A percentile compares a stretch with the other conserved stretches of the same genome.
These are phyloP conservation scores for Geum urbanum DNA, from an alignment of 306 rosid genomes.

Conservation along the genomic window DNA sequence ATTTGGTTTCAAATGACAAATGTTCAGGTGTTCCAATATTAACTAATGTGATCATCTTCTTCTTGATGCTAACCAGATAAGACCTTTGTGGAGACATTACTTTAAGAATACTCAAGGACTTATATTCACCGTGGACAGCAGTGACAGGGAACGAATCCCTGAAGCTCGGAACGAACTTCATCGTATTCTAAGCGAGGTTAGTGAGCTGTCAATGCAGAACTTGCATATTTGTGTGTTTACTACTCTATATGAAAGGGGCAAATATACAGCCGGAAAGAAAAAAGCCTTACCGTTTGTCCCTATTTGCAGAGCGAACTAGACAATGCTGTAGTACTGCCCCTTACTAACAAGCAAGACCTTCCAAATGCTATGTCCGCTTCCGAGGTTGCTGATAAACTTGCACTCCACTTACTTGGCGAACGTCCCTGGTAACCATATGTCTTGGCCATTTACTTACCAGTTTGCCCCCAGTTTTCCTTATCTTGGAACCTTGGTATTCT, in stretches of 20 bases:
- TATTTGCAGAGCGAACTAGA: slow-evolving; percentile 25
- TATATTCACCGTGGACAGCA: slow-evolving; percentile 49
- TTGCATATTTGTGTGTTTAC: background rate
- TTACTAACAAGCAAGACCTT: slow-evolving; percentile 51
- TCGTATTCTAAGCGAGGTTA: slow-evolving; percentile 36
- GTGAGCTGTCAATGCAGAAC: background rate
- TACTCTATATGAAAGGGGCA: background rate
- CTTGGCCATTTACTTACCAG: too few species aligned
- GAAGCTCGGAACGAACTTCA: slow-evolving; percentile 49
- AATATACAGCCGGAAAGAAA: background rate
- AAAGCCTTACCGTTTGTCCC: background rate
- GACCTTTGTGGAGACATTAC: slow-evolving; percentile 53
- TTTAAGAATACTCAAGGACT: slow-evolving; percentile 44
- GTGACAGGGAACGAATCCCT: slow-evolving; percentile 34
- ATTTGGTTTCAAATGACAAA: background rate
- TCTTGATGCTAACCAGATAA: slow-evolving; percentile 30
- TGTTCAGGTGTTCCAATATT: background rate
- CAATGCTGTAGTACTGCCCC: slow-evolving; percentile 34
- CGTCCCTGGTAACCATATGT: slow-evolving; percentile 30
- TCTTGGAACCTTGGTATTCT: too few species aligned
- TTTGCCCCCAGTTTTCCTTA: too few species aligned
- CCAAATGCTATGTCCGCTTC: slow-evolving; percentile 36
- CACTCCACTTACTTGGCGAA: slow-evolving; percentile 34
- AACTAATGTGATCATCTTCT: slow-evolving; percentile 8
- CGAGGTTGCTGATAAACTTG: slow-evolving; percentile 42